Percentiles rank a stretch among this genome's conserved stretches.
Evolutionary conservation across 257 asterid genomes (phyloP).

Genomic region (Nyctanthes arbortristis): DNA sequence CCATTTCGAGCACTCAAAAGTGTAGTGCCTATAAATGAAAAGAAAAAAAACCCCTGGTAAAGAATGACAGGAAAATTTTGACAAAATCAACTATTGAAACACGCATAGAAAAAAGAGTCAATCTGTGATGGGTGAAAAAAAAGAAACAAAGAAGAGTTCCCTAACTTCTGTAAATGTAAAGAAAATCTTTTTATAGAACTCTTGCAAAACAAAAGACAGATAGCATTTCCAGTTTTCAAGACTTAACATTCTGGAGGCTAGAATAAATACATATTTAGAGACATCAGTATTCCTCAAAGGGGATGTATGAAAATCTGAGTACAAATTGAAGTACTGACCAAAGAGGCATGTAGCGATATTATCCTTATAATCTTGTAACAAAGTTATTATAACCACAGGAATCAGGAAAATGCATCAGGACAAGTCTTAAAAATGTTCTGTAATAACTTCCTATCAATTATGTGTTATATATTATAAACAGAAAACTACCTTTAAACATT

Average conservation of each 20-base stretch:
- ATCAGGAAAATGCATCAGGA: neutral
- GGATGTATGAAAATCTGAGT: neutral
- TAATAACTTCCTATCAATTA: neutral
- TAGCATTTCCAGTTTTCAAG: neutral
- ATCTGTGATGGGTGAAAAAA: neutral
- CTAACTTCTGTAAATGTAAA: neutral
- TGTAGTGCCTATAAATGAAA: neutral
- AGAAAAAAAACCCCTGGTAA: neutral
- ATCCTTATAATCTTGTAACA: neutral
- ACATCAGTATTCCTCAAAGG: neutral
- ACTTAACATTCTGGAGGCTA: neutral
- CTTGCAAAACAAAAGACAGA: neutral
- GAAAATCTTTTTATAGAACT: neutral
- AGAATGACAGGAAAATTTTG: neutral
- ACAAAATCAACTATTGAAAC: neutral
- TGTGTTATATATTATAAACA: slow-evolving; percentile 20
- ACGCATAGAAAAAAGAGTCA: neutral
- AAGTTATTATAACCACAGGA: neutral
- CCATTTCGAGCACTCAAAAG: neutral
- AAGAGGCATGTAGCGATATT: neutral
- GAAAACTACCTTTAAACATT: slow-evolving; percentile 68
- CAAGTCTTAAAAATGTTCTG: neutral
- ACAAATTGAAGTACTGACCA: neutral
- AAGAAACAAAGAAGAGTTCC: neutral
- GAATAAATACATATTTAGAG: neutral